Evolutionary conservation across 225 moss, liverwort and hornwort genomes (phyloP), one percentile per base, ranked within the genome.

Genomic region (Bryum argenteum): DNA sequence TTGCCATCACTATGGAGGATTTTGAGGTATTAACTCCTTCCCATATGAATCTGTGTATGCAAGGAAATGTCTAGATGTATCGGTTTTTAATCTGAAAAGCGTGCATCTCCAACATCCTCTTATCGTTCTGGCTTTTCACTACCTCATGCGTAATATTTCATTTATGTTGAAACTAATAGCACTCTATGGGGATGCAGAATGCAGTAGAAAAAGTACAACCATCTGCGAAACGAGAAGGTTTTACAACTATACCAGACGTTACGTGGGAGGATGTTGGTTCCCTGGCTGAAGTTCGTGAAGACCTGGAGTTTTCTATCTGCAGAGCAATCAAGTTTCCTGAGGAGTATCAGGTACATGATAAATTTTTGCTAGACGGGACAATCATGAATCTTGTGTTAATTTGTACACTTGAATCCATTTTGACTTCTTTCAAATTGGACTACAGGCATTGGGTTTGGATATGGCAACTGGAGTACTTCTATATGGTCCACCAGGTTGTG

Each of bases 251-350:
- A 74, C 97, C 97, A 74, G 92, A 89, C 67, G 97, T 97, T 28
- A 83, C 94, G 21, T 97, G 97, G 97, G 92, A 94, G 54, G 97
- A 97, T 79, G 89, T 97, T 20, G 97, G 97, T 26, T 97, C 97
- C 10, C 71, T 97, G 33, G 90, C 94, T 51, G 76, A 90, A 65
- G 94, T 97, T 68, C 91, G 97, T 69, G 91, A 97, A 77, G 97
- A 97, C 76, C 87, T 97, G 39, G 94, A 97, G 66, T 94, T 94
- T 65, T 86, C 97, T 53, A 92, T 97, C 60, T 94, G 94, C 65
- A 86, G 93, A 81, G 91, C 97, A 13, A 97, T 97, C 74, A 97
- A 90, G 62, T 80, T 82, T 65, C 97, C 97, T 59, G 97, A 97
- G 81, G 93, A 94, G 23, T 97, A 89, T 79, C 84, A 89, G 90